Evolutionary conservation across 352 stramenopile genomes (phyloP).

Genomic region (Thraustotheca clavata): DNA sequence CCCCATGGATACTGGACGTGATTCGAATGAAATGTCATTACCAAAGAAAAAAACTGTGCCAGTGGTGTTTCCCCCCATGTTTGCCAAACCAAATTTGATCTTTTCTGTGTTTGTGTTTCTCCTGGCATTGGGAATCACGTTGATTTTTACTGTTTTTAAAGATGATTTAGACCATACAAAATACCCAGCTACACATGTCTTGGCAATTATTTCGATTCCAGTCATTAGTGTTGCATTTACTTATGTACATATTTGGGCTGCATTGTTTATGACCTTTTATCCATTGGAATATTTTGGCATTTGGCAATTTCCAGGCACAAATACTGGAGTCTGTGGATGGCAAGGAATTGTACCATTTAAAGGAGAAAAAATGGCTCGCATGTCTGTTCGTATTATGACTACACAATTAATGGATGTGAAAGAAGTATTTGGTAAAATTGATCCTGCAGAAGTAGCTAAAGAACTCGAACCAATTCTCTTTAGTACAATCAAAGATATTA

Average conservation of each 20-base stretch:
- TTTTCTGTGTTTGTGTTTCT: constrained; percentile 40
- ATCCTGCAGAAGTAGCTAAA: constrained; percentile 85
- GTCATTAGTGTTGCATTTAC: constrained; percentile 86
- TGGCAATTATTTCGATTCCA: constrained; percentile 79
- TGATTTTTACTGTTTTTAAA: constrained; percentile 75
- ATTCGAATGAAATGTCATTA: constrained; percentile 10
- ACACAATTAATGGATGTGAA: constrained; percentile 89
- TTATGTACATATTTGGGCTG: constrained; percentile 94
- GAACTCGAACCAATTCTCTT: constrained; percentile 90
- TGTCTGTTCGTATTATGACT: constrained; percentile 90
- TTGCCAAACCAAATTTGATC: constrained; percentile 61
- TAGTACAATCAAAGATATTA: constrained; percentile 79
- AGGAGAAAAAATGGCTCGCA: constrained; percentile 94
- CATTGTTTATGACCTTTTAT: constrained; percentile 98
- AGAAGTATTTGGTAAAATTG: constrained; percentile 89
- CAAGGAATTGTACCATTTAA: constrained; percentile 97
- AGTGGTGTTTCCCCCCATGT: constrained; percentile 69
- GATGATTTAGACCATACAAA: constrained; percentile 37
- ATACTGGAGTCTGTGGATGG: constrained; percentile 92
- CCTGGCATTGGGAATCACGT: constrained; percentile 38
- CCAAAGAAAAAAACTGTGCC: constrained; percentile 20
- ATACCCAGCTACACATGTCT: constrained; percentile 50
- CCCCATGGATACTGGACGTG: constrained; percentile 8
- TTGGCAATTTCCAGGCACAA: constrained; percentile 75
- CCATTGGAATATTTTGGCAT: constrained; percentile 90